These are phyloP conservation scores for Talaromyces amestolkiae DNA, from an alignment of 2,329 filamentous ascomycete species.

Conservation along the genomic window DNA sequence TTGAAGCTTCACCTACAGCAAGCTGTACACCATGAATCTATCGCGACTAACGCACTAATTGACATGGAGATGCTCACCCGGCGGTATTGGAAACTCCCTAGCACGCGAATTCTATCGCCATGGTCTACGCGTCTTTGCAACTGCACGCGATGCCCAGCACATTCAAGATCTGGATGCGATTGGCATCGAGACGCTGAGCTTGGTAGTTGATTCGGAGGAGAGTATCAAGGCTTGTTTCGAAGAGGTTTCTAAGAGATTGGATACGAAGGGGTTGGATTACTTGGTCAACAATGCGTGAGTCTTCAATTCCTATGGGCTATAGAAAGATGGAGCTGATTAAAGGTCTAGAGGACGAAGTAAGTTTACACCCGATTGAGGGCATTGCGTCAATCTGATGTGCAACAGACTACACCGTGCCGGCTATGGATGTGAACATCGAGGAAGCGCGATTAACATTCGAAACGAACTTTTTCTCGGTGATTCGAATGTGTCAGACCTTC, in stretches of 20 bases:
- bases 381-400: not conserved
- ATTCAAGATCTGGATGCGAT: conserved; percentile 50
- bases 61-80: conserved; percentile 48
- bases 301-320: not conserved
- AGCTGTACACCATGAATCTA: not conserved
- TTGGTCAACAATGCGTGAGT: conserved; percentile 58
- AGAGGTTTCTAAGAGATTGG: conserved; percentile 48
- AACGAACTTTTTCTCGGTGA: conserved; percentile 58
- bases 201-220: conserved; percentile 53
- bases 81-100: conserved; percentile 59
- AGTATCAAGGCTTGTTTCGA: conserved; percentile 49
- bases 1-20: not conserved
- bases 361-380: not conserved
- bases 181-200: conserved; percentile 54
- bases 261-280: conserved; percentile 52
- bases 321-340: conserved; percentile 9
- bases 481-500: conserved; percentile 58
- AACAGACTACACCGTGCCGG: conserved; percentile 56
- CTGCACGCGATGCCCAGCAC: conserved; percentile 51
- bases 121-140: conserved; percentile 58
- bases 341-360: conserved; percentile 23
- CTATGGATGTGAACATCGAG: conserved; percentile 52
- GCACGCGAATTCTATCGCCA: conserved; percentile 55
- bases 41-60: not conserved
- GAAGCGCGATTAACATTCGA: conserved; percentile 51